A percentile compares a stretch with the other conserved stretches of the same genome.
These are phyloP conservation scores for Saksenaea oblongispora DNA, from an alignment of 371 early-diverging fungal genomes.

Conservation along the genomic window DNA sequence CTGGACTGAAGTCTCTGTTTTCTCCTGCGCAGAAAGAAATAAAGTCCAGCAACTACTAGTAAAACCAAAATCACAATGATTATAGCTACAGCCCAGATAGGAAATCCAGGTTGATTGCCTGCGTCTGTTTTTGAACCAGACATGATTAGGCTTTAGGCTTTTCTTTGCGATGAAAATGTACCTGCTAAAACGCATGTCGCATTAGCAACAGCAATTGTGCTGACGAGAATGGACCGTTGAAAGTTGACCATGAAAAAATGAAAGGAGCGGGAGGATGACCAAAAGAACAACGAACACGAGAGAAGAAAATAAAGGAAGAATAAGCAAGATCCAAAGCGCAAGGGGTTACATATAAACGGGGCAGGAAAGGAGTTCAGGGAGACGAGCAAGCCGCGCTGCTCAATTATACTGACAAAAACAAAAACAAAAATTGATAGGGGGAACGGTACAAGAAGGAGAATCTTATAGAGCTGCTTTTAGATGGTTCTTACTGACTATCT, in stretches of 20 bases:
- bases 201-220: constrained; percentile 1
- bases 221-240: constrained; percentile 7
- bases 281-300: background rate
- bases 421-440: background rate
- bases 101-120: constrained; percentile 6
- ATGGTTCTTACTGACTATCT: background rate
- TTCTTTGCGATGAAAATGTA: constrained; percentile 9
- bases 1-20: constrained; percentile 6
- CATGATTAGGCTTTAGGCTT: background rate
- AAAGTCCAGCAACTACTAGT: background rate
- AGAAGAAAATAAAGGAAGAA: constrained; percentile 10
- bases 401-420: background rate
- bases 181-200: background rate
- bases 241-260: constrained; percentile 4
- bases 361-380: constrained; percentile 2
- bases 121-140: background rate
- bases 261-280: constrained; percentile 7
- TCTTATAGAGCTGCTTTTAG: background rate
- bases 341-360: constrained; percentile 5
- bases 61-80: constrained; percentile 14
- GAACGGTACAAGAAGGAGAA: background rate
- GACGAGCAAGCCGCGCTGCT: background rate
- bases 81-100: constrained; percentile 28
- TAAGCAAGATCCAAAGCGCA: background rate
- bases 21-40: constrained; percentile 8